Evolutionary conservation across 2,329 filamentous ascomycete genomes (phyloP).

Genomic region (Pestalotiopsis sp.): DNA sequence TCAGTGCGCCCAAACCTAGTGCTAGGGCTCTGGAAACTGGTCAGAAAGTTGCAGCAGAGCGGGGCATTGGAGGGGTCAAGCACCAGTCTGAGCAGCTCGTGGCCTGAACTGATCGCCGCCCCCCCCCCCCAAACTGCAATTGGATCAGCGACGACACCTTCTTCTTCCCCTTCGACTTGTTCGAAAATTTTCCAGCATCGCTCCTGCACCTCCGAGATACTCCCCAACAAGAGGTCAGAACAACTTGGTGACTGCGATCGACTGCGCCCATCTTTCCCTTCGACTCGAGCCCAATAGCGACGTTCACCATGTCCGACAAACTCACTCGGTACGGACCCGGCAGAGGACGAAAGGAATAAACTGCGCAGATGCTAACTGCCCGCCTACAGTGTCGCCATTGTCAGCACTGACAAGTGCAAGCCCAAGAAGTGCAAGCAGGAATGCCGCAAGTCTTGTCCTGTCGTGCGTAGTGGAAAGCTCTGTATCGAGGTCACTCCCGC

Average conservation of each 20-base stretch:
- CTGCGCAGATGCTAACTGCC: conserved; percentile 35
- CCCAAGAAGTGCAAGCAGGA: conserved; percentile 99
- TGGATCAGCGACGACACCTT: neutral
- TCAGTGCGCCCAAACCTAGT: neutral
- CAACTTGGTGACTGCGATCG: neutral
- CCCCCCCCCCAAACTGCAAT: neutral
- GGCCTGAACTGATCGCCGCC: neutral
- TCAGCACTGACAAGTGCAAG: conserved; percentile 98
- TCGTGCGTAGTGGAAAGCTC: conserved; percentile 94
- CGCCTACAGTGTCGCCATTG: conserved; percentile 79
- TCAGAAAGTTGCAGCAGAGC: neutral
- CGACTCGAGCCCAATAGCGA: neutral
- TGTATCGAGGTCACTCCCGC: conserved; percentile 90
- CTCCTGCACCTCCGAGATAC: neutral
- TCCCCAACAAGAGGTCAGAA: neutral
- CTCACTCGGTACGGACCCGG: conserved; percentile 75
- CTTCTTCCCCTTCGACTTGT: neutral
- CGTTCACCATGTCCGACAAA: conserved; percentile 43
- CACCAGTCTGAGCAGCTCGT: neutral
- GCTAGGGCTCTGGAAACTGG: neutral
- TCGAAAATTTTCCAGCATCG: neutral
- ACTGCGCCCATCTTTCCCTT: neutral
- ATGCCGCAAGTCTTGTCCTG: conserved; percentile 98
- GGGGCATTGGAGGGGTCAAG: neutral
- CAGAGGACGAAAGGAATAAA: neutral